Evolutionary conservation across 176 grass and related monocot species (phyloP).

Genomic region (Puccinellia tenuiflora): DNA sequence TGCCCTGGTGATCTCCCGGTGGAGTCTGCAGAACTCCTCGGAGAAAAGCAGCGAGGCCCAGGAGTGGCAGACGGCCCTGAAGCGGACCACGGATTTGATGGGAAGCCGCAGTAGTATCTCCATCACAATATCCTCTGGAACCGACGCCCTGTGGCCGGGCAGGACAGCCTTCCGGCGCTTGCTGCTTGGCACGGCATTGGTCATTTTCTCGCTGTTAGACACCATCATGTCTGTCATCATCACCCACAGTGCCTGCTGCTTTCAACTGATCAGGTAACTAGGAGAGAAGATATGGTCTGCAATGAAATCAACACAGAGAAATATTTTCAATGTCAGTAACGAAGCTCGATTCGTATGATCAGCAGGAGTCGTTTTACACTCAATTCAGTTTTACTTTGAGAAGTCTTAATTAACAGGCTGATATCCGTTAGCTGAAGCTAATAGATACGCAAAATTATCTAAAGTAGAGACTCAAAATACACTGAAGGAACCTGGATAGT

Average conservation of each 20-base stretch:
- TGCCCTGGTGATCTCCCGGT: neutral
- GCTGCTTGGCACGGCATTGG: neutral
- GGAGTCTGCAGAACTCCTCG: neutral
- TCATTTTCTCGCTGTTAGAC: neutral
- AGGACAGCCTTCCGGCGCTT: neutral
- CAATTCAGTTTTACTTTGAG: neutral
- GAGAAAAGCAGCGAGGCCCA: neutral
- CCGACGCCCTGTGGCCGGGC: neutral
- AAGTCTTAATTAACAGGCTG: neutral
- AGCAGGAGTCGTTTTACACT: neutral
- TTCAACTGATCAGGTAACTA: neutral
- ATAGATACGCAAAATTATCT: neutral
- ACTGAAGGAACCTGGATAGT: neutral
- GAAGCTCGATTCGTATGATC: neutral
- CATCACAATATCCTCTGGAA: neutral
- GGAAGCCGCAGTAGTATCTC: slow-evolving; percentile 17
- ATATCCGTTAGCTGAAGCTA: neutral
- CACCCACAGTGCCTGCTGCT: neutral
- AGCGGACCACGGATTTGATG: slow-evolving; percentile 13
- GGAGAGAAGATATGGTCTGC: neutral
- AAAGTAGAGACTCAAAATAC: neutral
- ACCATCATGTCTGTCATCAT: neutral
- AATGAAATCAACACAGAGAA: neutral
- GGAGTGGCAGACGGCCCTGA: neutral
- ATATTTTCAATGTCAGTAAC: neutral